A percentile compares a stretch with the other conserved stretches of the same genome.
Conservation (phyloP, 441 rosid species). For the Heliophila coronopifolia region DNA sequence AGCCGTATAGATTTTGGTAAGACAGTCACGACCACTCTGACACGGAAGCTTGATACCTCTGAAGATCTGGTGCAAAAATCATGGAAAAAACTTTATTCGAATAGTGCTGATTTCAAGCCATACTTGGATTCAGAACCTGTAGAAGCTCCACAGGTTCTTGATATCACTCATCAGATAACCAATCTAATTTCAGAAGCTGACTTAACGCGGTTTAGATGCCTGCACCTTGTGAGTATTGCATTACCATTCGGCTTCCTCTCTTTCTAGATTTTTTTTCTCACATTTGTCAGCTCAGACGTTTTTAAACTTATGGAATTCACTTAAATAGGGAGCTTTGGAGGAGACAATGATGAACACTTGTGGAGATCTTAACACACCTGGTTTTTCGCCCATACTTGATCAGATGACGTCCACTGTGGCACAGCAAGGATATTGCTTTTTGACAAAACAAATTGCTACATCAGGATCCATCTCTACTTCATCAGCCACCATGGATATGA, state of each 20-base stretch:
- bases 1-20: constrained; percentile 64
- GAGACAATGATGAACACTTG: constrained; percentile 35
- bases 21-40: constrained; percentile 31
- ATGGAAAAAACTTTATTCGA: constrained; percentile 55
- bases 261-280: constrained; percentile 1
- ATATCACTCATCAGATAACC: constrained; percentile 47
- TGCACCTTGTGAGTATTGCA: constrained; percentile 34
- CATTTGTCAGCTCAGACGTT: constrained; percentile 5
- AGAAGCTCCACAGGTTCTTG: constrained; percentile 42
- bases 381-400: constrained; percentile 45
- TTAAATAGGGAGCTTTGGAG: constrained; percentile 46
- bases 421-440: constrained; percentile 52
- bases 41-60: constrained; percentile 20
- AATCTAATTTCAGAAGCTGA: constrained; percentile 70
- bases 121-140: constrained; percentile 46
- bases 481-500: constrained; percentile 25
- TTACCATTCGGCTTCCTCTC: constrained; percentile 3
- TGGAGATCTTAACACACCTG: constrained; percentile 38
- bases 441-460: constrained; percentile 42
- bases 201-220: constrained; percentile 42
- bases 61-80: constrained; percentile 48
- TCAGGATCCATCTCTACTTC: constrained; percentile 28
- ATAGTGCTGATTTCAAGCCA: constrained; percentile 39
- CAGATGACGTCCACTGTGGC: constrained; percentile 51
- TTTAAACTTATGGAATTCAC: constrained; percentile 14